Conservation (phyloP, 305 asterid genomes). For the Caryopteris hybrid region DNA sequence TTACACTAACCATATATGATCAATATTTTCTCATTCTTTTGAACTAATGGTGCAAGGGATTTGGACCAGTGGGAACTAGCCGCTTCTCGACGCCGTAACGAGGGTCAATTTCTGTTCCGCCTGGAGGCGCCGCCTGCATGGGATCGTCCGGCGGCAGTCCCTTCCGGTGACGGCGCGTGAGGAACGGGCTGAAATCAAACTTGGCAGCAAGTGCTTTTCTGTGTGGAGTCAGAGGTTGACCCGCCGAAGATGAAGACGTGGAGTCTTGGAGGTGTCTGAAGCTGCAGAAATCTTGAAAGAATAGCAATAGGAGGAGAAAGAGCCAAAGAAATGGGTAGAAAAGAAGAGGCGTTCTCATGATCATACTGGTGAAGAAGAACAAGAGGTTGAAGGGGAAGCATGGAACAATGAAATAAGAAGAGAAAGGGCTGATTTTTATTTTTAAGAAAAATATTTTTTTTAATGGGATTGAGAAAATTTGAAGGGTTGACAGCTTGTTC, state of each 20-base stretch:
- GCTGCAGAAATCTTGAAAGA: constrained; percentile 43
- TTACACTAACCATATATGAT: constrained; percentile 24
- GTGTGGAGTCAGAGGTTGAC: constrained; percentile 26
- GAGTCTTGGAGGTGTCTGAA: constrained; percentile 18
- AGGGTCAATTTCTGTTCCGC: constrained; percentile 42
- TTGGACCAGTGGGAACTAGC: constrained; percentile 81
- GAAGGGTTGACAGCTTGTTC: constrained; percentile 49
- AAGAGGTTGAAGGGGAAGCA: constrained; percentile 46
- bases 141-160: background rate
- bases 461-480: constrained; percentile 23
- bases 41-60: constrained; percentile 71
- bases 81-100: constrained; percentile 78
- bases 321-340: constrained; percentile 35
- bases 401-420: constrained; percentile 46
- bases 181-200: constrained; percentile 62
- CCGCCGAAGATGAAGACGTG: background rate
- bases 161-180: constrained; percentile 20
- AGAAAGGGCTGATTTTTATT: background rate
- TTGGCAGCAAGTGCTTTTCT: constrained; percentile 44
- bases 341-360: constrained; percentile 34
- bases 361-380: constrained; percentile 36
- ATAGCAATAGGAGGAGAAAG: constrained; percentile 38
- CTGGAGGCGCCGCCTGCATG: background rate
- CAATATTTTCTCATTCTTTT: background rate
- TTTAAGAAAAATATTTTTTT: background rate